phyloP scores from a whole-genome alignment of 2,329 filamentous ascomycete genomes.

The Apiospora arundinis region DNA sequence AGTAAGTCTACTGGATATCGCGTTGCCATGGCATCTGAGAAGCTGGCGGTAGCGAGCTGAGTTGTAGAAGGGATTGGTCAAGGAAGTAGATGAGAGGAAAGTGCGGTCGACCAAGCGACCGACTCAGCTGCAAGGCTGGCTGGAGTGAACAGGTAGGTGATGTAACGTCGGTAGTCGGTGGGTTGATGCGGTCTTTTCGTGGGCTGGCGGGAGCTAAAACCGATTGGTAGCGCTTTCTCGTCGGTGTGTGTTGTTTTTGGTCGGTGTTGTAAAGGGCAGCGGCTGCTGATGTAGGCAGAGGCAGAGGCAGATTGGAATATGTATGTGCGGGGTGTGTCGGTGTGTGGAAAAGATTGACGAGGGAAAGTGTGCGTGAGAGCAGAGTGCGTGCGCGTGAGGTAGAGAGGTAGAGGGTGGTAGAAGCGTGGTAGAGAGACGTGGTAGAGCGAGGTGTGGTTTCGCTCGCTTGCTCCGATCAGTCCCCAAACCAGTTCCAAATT shows the following conservation, averaged over 20 bases:
- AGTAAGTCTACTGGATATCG: conserved; percentile 82
- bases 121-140: conserved; percentile 6
- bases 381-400: not conserved
- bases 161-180: not conserved
- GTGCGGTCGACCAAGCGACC: conserved; percentile 12
- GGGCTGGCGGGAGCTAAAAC: not conserved
- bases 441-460: conserved; percentile 14
- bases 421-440: conserved; percentile 5
- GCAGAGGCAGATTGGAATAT: not conserved
- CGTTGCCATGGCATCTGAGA: conserved; percentile 53
- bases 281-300: not conserved
- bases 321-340: conserved; percentile 10
- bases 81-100: not conserved
- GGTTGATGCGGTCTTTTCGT: conserved; percentile 13
- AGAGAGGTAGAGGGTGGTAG: not conserved
- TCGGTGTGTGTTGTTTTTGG: not conserved
- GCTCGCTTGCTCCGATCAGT: conserved; percentile 8
- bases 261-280: not conserved
- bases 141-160: not conserved
- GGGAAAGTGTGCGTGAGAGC: conserved; percentile 6
- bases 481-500: conserved; percentile 13
- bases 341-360: conserved; percentile 15
- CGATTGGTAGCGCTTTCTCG: not conserved
- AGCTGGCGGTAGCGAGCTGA: conserved; percentile 2
- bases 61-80: not conserved